phyloP scores from a whole-genome alignment of 1,284 basidiomycete species.

The Tilletia caries region DNA sequence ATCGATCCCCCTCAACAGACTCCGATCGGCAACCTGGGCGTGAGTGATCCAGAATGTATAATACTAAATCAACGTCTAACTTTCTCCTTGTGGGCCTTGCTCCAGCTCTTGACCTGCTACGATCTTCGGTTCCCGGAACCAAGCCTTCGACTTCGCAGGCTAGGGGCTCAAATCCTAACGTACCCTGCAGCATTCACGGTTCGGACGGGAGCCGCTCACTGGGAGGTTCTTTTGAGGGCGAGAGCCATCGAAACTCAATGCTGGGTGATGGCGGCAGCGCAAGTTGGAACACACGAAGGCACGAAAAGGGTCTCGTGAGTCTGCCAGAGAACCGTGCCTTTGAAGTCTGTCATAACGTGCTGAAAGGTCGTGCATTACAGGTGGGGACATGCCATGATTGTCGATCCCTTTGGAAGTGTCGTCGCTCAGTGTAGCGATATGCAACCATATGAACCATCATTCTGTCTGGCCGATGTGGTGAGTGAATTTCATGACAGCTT shows the following conservation, averaged over 20 bases:
- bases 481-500: background rate
- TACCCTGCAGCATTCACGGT: conserved; percentile 60
- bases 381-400: conserved; percentile 53
- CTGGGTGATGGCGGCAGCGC: conserved; percentile 54
- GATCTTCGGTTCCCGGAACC: conserved; percentile 60
- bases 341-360: background rate
- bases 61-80: no score
- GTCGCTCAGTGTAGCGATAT: conserved; percentile 48
- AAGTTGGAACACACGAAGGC: conserved; percentile 51
- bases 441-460: conserved; percentile 44
- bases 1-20: conserved; percentile 51
- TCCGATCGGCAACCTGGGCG: conserved; percentile 52
- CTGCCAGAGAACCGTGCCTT: background rate
- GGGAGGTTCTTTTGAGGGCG: conserved; percentile 50
- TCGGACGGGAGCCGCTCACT: conserved; percentile 54
- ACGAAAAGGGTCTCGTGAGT: conserved; percentile 39
- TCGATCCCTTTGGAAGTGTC: conserved; percentile 51
- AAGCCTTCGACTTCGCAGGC: conserved; percentile 54
- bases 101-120: conserved; percentile 60
- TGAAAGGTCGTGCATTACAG: conserved; percentile 11
- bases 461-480: conserved; percentile 46
- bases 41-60: conserved; percentile 11
- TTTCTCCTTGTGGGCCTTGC: background rate
- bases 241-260: conserved; percentile 56
- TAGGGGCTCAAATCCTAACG: conserved; percentile 58